Evolutionary conservation across 129 eudicot genomes (phyloP).

Genomic region (Deinandra increscens): DNA sequence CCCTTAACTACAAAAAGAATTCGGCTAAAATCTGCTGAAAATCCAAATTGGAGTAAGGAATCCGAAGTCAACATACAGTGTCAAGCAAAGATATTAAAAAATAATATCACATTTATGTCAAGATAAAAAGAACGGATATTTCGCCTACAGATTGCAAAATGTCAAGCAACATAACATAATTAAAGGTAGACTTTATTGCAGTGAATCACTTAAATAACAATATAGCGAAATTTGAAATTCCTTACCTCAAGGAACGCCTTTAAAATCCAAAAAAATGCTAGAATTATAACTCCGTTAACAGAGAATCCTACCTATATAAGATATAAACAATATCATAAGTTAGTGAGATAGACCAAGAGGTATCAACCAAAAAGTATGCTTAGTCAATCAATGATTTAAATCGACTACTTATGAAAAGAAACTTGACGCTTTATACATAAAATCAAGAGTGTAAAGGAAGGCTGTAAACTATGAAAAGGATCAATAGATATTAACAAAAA

Average conservation of each 20-base stretch:
- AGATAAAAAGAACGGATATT: background rate
- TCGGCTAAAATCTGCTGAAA: background rate
- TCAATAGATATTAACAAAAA: background rate
- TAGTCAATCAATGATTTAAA: background rate
- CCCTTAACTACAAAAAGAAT: background rate
- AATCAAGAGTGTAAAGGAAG: background rate
- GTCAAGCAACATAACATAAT: background rate
- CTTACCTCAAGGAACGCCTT: conserved; percentile 89
- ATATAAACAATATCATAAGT: background rate
- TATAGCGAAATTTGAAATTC: conserved; percentile 10
- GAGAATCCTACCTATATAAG: conserved; percentile 80
- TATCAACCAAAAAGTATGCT: conserved; percentile 2
- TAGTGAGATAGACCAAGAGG: background rate
- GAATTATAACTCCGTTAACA: conserved; percentile 79
- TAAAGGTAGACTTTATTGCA: background rate
- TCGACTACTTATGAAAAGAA: background rate
- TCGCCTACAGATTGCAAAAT: conserved; percentile 6
- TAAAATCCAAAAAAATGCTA: conserved; percentile 86
- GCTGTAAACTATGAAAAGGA: background rate
- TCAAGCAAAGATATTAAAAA: background rate
- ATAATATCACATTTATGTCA: background rate
- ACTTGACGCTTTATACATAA: background rate
- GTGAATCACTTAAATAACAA: conserved; percentile 14
- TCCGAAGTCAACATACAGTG: background rate
- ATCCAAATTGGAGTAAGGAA: background rate